These are phyloP conservation scores for Juglanconis sp. DNA, from an alignment of 2,329 filamentous ascomycete species.

Conservation along the genomic window DNA sequence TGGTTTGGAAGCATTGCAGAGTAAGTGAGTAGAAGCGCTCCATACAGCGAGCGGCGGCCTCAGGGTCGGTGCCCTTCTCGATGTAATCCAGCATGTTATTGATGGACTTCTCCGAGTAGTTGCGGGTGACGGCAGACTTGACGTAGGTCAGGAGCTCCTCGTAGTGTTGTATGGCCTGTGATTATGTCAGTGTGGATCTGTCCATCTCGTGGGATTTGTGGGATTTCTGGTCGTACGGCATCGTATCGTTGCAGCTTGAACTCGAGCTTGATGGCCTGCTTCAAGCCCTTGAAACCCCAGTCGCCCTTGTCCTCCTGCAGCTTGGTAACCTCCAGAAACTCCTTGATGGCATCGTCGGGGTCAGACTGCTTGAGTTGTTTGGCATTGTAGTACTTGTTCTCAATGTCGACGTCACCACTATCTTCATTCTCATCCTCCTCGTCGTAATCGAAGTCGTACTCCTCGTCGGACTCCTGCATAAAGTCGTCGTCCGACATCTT, in stretches of 20 bases:
- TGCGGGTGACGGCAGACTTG: conserved; percentile 92
- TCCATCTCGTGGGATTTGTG: background rate
- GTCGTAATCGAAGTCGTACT: conserved; percentile 98
- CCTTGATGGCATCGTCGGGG: conserved; percentile 82
- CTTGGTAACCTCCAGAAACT: conserved; percentile 84
- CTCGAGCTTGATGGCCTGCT: conserved; percentile 96
- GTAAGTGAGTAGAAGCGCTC: conserved; percentile 94
- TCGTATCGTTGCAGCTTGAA: conserved; percentile 89
- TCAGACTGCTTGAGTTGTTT: conserved; percentile 91
- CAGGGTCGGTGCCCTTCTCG: conserved; percentile 78
- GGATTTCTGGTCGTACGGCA: conserved; percentile 51
- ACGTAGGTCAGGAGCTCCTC: conserved; percentile 94
- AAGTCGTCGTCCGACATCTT: conserved; percentile 86
- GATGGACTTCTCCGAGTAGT: conserved; percentile 98
- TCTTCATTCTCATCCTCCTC: conserved; percentile 78
- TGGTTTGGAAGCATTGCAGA: conserved; percentile 90
- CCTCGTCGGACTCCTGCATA: conserved; percentile 87
- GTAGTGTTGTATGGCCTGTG: conserved; percentile 85
- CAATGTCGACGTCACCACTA: conserved; percentile 85
- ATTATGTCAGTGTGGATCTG: conserved; percentile 22
- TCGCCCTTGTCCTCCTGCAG: conserved; percentile 91
- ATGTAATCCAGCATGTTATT: conserved; percentile 99
- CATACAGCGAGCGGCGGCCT: conserved; percentile 75
- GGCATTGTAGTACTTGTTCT: conserved; percentile 99
- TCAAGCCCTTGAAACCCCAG: conserved; percentile 97